These are phyloP conservation scores for Russula earlei DNA, from an alignment of 768 basidiomycete genomes.

Conservation along the genomic window DNA sequence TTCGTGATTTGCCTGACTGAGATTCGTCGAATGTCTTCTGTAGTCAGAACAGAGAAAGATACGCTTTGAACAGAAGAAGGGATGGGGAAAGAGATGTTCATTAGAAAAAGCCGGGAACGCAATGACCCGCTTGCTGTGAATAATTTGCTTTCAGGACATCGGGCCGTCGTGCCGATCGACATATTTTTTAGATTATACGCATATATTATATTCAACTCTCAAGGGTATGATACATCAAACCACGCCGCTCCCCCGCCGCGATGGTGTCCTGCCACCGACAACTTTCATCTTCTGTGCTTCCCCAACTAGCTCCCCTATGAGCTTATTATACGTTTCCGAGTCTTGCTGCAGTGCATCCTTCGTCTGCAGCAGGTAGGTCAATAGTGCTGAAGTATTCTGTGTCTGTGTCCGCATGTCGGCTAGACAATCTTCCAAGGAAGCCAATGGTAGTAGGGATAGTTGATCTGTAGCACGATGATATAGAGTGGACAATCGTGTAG, in stretches of 20 bases:
- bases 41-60: conserved; percentile 87
- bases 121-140: too few species aligned
- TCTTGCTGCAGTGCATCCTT: conserved; percentile 79
- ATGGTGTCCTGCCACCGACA: conserved; percentile 42
- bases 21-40: conserved; percentile 82
- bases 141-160: background rate
- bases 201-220: background rate
- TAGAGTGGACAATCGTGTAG: background rate
- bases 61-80: conserved; percentile 78
- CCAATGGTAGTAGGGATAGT: conserved; percentile 60
- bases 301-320: conserved; percentile 87
- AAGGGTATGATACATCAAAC: background rate
- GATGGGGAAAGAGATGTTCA: conserved; percentile 89
- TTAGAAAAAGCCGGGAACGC: background rate
- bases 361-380: conserved; percentile 76
- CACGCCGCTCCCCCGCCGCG: conserved; percentile 34
- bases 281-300: conserved; percentile 82
- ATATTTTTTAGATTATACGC: too few species aligned
- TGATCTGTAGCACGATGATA: conserved; percentile 48
- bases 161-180: background rate
- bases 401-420: conserved; percentile 63
- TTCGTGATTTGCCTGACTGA: conserved; percentile 98
- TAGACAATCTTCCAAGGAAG: conserved; percentile 55
- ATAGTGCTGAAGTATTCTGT: conserved; percentile 58
- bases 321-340: conserved; percentile 79